Conservation (phyloP, 192 early-diverging fungal genomes). For the Backusella morwellensis region DNA sequence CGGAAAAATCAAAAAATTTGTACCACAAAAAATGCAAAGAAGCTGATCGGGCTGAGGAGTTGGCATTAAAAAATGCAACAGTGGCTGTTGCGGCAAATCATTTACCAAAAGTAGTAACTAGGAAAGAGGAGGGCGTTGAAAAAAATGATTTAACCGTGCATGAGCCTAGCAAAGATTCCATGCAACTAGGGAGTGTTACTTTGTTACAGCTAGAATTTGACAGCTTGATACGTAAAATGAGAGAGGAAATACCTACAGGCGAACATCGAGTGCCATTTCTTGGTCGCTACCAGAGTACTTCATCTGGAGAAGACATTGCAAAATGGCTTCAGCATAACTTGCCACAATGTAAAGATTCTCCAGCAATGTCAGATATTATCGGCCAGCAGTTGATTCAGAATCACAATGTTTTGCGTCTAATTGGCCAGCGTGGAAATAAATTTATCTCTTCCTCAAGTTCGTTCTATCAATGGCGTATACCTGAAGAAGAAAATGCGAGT, state of each 20-base stretch:
- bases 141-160: background rate
- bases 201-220: conserved; percentile 24
- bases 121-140: background rate
- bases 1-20: conserved; percentile 38
- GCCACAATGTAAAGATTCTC: conserved; percentile 53
- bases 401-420: conserved; percentile 57
- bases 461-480: conserved; percentile 73
- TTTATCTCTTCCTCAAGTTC: conserved; percentile 59
- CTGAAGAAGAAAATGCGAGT: conserved; percentile 38
- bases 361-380: conserved; percentile 60
- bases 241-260: conserved; percentile 53
- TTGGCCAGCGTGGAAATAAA: conserved; percentile 67
- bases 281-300: conserved; percentile 59
- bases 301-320: conserved; percentile 64
- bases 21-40: conserved; percentile 55
- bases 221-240: conserved; percentile 45
- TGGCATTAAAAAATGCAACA: conserved; percentile 20
- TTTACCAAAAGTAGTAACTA: background rate
- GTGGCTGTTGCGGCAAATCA: background rate
- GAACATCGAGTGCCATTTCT: conserved; percentile 70
- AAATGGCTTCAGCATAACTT: conserved; percentile 70
- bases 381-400: conserved; percentile 68
- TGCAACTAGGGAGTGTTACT: conserved; percentile 8
- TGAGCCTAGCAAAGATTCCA: background rate
- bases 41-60: conserved; percentile 61